Evolutionary conservation across 2,329 filamentous ascomycete genomes (phyloP), one percentile per base, ranked within the genome.

Genomic region (Botryotinia calthae): DNA sequence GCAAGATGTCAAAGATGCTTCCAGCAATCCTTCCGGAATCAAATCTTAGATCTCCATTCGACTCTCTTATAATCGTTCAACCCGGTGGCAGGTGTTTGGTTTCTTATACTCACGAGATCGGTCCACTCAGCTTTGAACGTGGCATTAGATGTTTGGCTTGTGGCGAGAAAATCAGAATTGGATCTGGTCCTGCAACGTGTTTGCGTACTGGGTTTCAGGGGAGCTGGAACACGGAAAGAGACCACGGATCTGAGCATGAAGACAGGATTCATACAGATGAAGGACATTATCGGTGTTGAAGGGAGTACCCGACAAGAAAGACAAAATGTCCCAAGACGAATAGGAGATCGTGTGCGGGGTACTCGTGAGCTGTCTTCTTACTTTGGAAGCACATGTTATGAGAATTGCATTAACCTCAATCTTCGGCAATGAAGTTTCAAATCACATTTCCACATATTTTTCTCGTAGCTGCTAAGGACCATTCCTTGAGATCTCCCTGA

Each of bases 221-320:
- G 9, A 34, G 31, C 6, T 28, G 1, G 18, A 1, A 31, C 9
- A 66, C 8, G 0, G 25, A 28, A 18, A 14, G 14, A 40, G 22
- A 51, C 25, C 6, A 40, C 8, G 28, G 10, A 31, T 18, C n/a
- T 5, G 46, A 66, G 40, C 1, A 31, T 46, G 61, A 18, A 64
- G 12, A 25, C 12, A 4, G 9, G 34, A 40, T 20, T 5, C 6
- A 8, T 22, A 40, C 12, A 16, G 34, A 40, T 1, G 0, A 1
- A 14, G 8, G 25, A 25, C 14, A 25, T 40, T 14, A 10, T 37
- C 8, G 7, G 34, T 10, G 2, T 54, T 34, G 31, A 54, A 40
- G 18, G 4, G 22, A 20, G 5, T 10, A 14, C 46, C 3, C 16
- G 22, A 51, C 20, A 3, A 20, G 9, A 7, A 7, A 34, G n/a